Base-by-base conservation (phyloP, 768 basidiomycete species). In the Tephrocybe rancida region DNA sequence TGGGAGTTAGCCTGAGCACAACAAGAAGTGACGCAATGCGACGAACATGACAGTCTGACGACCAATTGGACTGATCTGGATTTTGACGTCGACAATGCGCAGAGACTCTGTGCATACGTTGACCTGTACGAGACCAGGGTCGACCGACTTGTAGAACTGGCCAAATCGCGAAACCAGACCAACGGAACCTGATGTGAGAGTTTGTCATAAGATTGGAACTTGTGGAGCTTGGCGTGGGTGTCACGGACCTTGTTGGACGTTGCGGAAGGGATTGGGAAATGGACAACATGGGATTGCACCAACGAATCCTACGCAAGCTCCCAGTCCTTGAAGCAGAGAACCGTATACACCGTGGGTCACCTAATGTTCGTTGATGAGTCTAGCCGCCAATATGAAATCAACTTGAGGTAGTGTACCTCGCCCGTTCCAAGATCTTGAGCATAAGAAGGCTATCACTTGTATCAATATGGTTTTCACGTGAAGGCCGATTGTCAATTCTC, bases 81-180 rank as follows among this genome's bases (percentile, higher is more conserved):
- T 96, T 71, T 95, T 96, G 71, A 98, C 95, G 66, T 97, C 92
- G 59, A 98, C 92, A 44, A 89, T 69, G 53, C 86, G 84, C 39
- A 98, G 80, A 1, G 81, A 80, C 69, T 98, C 96, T 14, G 93
- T 91, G 80, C 95, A 96, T 56, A 96, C 90, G 67, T 98, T 97
- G 70, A 97, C 87, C 62, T 93, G 84, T 47, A 89, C 90, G 29
- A 97, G 80, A 52, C 95, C 95, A 1, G 92, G 95, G 66, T 96
- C 93, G 61, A 95, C 93, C 7, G 92, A 87, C 72, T 90, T 93
- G 84, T 96, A 96, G 80, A 98, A 96, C 66, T 96, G 84, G 44
- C 95, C 95, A 64, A 98, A 98, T 54, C 94, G 87, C 30, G 90
- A 87, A 64, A 98, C 86, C 54, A 98, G 79, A 50, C 95, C 95